A percentile compares a stretch with the other conserved stretches of the same genome.
These are phyloP conservation scores for Heritiera littoralis DNA, from an alignment of 345 rosid genomes.

Conservation along the genomic window DNA sequence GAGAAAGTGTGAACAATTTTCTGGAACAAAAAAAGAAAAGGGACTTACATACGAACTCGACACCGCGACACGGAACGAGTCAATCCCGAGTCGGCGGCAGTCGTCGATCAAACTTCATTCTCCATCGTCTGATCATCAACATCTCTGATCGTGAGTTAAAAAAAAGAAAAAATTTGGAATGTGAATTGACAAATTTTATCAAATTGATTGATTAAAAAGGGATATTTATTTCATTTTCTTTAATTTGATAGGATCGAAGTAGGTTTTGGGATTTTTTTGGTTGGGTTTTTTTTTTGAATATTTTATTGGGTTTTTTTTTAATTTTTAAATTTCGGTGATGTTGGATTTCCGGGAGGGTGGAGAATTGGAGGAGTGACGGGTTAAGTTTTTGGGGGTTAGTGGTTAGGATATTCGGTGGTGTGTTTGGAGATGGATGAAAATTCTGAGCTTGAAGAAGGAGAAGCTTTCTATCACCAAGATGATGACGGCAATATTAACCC, in stretches of 20 bases:
- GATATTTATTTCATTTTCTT: background rate
- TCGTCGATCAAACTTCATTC: background rate
- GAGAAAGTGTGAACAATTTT: constrained; percentile 6
- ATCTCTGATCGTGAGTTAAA: constrained; percentile 8
- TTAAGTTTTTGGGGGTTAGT: constrained; percentile 30
- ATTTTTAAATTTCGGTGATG: constrained; percentile 35
- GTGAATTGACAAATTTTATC: background rate
- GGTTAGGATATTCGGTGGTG: constrained; percentile 26
- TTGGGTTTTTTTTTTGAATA: background rate
- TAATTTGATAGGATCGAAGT: constrained; percentile 2
- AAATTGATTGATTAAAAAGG: background rate
- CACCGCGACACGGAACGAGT: constrained; percentile 19
- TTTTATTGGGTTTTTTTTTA: background rate
- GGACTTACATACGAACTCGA: background rate
- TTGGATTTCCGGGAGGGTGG: constrained; percentile 64
- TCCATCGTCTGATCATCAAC: background rate
- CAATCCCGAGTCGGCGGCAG: constrained; percentile 13
- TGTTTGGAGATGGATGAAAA: constrained; percentile 47
- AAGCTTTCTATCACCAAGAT: constrained; percentile 43
- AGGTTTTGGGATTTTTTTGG: background rate
- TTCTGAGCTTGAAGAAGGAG: constrained; percentile 80
- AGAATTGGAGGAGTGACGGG: constrained; percentile 29
- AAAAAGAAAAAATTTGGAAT: background rate
- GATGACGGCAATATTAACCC: constrained; percentile 49
- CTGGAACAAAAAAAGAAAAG: background rate